Conservation (phyloP, 345 rosid genomes). For the Gynandropsis gynandra region DNA sequence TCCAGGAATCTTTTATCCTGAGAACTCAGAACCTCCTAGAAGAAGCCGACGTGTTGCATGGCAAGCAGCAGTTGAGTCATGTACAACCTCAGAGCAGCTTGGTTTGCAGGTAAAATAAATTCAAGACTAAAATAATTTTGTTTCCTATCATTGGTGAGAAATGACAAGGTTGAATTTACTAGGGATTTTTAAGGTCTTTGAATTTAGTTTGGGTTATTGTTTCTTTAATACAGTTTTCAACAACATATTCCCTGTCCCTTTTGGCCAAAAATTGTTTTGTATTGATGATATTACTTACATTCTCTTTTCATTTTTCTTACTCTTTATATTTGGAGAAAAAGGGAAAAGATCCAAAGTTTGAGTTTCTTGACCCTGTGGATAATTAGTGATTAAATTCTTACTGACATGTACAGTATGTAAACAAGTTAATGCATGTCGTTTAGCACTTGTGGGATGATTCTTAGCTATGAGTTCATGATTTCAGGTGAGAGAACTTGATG, state of each 20-base stretch:
- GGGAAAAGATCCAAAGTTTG: too few species aligned
- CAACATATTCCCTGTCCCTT: too few species aligned
- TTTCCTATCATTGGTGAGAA: too few species aligned
- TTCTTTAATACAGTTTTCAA: too few species aligned
- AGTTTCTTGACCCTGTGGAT: too few species aligned
- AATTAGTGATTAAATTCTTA: too few species aligned
- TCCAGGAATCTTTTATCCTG: constrained; percentile 75
- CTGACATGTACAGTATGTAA: too few species aligned
- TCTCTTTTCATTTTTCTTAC: too few species aligned
- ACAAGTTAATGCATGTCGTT: background rate
- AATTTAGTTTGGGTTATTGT: background rate
- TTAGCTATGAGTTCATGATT: constrained; percentile 19
- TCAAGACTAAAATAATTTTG: constrained; percentile 13
- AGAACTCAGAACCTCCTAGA: constrained; percentile 73
- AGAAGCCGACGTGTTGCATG: constrained; percentile 75
- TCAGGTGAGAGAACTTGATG: constrained; percentile 87
- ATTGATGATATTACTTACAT: too few species aligned
- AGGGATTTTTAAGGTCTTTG: background rate
- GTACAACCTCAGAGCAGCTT: constrained; percentile 70
- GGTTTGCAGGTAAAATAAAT: constrained; percentile 59
- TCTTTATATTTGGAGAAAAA: too few species aligned
- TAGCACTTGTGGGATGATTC: constrained; percentile 10
- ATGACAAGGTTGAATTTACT: too few species aligned
- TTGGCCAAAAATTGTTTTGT: too few species aligned
- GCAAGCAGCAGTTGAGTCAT: constrained; percentile 92